Percentiles rank a stretch among this genome's conserved stretches.
phyloP scores from a whole-genome alignment of 352 stramenopile species.

The Phytopythium vexans region DNA sequence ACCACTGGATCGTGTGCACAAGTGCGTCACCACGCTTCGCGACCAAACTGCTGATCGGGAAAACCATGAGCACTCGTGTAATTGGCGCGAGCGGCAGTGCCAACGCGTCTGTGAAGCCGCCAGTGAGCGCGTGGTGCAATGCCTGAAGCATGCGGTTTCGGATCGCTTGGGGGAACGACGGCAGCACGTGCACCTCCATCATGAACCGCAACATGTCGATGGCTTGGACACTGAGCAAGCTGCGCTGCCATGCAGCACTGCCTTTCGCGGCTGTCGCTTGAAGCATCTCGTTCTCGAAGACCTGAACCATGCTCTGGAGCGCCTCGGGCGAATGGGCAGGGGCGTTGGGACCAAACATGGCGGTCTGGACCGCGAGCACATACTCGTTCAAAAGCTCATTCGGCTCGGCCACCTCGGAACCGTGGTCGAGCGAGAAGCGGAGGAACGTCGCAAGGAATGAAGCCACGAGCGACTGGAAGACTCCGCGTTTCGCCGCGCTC shows the following conservation, averaged over 20 bases:
- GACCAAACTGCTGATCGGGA: slow-evolving; percentile 36
- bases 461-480: slow-evolving; percentile 29
- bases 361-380: slow-evolving; percentile 33
- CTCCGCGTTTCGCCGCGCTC: slow-evolving; percentile 28
- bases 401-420: neutral
- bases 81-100: slow-evolving; percentile 35
- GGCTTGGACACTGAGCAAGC: slow-evolving; percentile 25
- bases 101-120: slow-evolving; percentile 38
- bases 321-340: slow-evolving; percentile 69
- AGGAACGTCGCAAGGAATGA: slow-evolving; percentile 39
- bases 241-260: neutral
- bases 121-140: slow-evolving; percentile 48
- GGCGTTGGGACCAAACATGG: slow-evolving; percentile 47
- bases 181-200: slow-evolving; percentile 71
- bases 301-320: slow-evolving; percentile 60
- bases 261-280: slow-evolving; percentile 6
- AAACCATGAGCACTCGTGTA: slow-evolving; percentile 48
- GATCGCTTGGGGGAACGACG: slow-evolving; percentile 69
- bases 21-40: slow-evolving; percentile 20
- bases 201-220: slow-evolving; percentile 62
- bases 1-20: slow-evolving; percentile 28
- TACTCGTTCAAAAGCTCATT: slow-evolving; percentile 18
- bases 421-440: slow-evolving; percentile 22
- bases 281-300: slow-evolving; percentile 38
- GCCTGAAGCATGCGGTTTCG: slow-evolving; percentile 45